Evolutionary conservation across 2,329 filamentous ascomycete species (phyloP).

Genomic region (Bipolaris sorokiniana): DNA sequence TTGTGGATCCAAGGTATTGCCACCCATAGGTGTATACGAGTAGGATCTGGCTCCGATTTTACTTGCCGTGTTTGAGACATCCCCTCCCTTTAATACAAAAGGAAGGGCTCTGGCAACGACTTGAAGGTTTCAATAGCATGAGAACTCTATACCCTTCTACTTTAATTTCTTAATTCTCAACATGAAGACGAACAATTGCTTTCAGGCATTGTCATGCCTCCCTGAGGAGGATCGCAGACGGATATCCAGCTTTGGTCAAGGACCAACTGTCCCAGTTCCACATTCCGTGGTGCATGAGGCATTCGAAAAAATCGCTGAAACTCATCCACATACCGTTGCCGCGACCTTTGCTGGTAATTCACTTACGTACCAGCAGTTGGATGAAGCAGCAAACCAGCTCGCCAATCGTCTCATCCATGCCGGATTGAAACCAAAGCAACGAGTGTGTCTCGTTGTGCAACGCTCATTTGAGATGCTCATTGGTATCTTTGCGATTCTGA

Average conservation of each 20-base stretch:
- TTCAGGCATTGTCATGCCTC: constrained; percentile 24
- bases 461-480: constrained; percentile 63
- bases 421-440: constrained; percentile 46
- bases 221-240: constrained; percentile 27
- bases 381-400: constrained; percentile 37
- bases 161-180: neutral
- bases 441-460: constrained; percentile 61
- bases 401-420: constrained; percentile 37
- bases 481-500: constrained; percentile 63
- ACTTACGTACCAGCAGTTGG: constrained; percentile 39
- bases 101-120: neutral
- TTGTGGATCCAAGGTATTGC: neutral
- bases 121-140: neutral
- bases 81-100: neutral
- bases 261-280: constrained; percentile 24
- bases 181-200: constrained; percentile 4
- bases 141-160: neutral
- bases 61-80: neutral
- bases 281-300: constrained; percentile 32
- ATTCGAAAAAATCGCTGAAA: constrained; percentile 38
- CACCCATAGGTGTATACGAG: neutral
- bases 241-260: constrained; percentile 34
- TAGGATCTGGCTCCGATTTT: neutral
- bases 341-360: constrained; percentile 27
- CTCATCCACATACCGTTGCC: constrained; percentile 29